Percentiles rank a stretch among this genome's conserved stretches.
phyloP scores from a whole-genome alignment of 2,329 filamentous ascomycete genomes.

The Sclerotinia subarctica region DNA sequence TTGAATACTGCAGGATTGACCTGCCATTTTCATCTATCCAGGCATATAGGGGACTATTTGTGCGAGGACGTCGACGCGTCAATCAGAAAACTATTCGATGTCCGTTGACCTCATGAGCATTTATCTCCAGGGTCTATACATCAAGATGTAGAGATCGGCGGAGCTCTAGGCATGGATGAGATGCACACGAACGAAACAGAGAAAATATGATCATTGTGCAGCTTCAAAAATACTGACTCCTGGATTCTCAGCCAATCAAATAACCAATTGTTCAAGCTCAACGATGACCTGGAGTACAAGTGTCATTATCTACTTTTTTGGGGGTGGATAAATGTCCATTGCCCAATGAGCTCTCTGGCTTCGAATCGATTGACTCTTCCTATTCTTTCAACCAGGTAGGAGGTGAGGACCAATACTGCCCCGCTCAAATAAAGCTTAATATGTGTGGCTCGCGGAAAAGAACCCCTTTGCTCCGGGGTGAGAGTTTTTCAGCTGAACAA shows the following conservation, averaged over 20 bases:
- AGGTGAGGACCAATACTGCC: background rate
- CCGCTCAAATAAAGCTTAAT: background rate
- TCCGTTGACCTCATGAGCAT: too few relatives aligned
- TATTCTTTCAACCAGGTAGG: background rate
- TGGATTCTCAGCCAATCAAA: background rate
- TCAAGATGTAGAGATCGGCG: background rate
- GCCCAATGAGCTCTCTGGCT: background rate
- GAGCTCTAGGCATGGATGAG: background rate
- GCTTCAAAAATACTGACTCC: background rate
- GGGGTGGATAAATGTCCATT: background rate
- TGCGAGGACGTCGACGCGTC: background rate
- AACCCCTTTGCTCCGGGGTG: background rate
- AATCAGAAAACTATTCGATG: background rate
- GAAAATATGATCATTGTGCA: background rate
- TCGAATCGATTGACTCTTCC: background rate
- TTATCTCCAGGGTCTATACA: background rate
- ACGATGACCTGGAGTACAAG: too few relatives aligned
- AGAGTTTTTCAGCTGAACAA: background rate
- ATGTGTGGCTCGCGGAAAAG: background rate
- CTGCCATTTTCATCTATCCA: background rate
- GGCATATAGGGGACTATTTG: background rate
- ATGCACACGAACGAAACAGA: background rate
- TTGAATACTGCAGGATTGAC: background rate
- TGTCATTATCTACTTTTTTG: too few relatives aligned
- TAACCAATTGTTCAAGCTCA: background rate